These are phyloP conservation scores for Echites panduratus DNA, from an alignment of 257 asterid species.

Conservation along the genomic window DNA sequence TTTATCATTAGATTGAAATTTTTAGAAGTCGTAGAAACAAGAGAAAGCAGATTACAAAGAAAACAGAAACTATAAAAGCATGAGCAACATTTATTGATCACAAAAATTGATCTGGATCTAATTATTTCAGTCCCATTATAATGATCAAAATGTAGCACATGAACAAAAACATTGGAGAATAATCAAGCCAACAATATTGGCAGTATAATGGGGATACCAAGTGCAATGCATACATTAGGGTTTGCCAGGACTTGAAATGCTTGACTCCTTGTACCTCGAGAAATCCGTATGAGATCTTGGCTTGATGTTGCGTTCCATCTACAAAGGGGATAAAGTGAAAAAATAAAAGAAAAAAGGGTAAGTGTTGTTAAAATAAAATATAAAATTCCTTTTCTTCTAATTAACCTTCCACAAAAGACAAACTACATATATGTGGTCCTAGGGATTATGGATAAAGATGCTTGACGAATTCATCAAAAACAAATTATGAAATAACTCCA, in stretches of 20 bases:
- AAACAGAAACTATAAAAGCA: neutral
- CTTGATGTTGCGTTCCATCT: constrained; percentile 37
- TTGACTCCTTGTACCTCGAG: constrained; percentile 38
- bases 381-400: neutral
- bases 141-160: constrained; percentile 24
- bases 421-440: neutral
- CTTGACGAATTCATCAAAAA: neutral
- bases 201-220: constrained; percentile 32
- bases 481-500: neutral
- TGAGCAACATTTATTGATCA: neutral
- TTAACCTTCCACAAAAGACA: neutral
- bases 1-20: neutral
- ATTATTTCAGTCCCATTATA: neutral
- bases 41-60: neutral
- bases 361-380: neutral
- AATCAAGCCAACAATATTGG: constrained; percentile 32
- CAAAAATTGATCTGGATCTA: neutral
- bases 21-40: neutral
- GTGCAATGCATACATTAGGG: constrained; percentile 68
- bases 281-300: constrained; percentile 25
- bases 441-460: neutral
- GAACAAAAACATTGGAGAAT: constrained; percentile 37
- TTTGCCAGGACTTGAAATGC: constrained; percentile 59
- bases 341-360: neutral
- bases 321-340: constrained; percentile 1